Evolutionary conservation across 306 rosid species (phyloP).

Genomic region (Mucuna pruriens): DNA sequence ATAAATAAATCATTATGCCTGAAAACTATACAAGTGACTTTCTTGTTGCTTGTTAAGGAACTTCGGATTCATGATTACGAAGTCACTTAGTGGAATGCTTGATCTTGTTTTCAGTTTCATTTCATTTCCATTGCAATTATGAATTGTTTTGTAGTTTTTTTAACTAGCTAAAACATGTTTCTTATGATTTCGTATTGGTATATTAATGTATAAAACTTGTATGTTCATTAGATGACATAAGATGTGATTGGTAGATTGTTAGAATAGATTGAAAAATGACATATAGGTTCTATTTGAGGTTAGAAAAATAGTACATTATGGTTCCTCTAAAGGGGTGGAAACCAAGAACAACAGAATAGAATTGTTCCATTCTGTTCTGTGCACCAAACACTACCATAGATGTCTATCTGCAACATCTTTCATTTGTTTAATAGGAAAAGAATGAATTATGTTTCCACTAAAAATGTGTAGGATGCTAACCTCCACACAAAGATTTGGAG

Average conservation of each 20-base stretch:
- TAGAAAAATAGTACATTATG: neutral
- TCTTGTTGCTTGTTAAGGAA: conserved; percentile 9
- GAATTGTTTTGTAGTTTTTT: neutral
- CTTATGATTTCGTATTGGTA: conserved; percentile 8
- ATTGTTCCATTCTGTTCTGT: neutral
- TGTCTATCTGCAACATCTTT: neutral
- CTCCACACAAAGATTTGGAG: neutral
- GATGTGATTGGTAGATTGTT: neutral
- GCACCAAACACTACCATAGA: neutral
- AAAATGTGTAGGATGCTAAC: neutral
- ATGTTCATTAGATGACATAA: neutral
- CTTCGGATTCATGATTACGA: neutral
- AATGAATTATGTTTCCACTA: neutral
- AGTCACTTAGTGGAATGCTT: neutral
- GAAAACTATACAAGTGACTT: conserved; percentile 6
- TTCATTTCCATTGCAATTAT: neutral
- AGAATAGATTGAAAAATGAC: neutral
- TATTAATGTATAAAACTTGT: neutral
- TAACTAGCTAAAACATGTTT: conserved; percentile 11
- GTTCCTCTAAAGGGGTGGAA: neutral
- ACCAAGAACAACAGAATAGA: neutral
- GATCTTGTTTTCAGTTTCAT: neutral
- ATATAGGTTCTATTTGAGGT: neutral
- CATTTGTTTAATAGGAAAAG: neutral
- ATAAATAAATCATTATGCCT: neutral